Base-by-base conservation (phyloP, 2,329 filamentous ascomycete genomes). In the Colletotrichum cordylinicola region DNA sequence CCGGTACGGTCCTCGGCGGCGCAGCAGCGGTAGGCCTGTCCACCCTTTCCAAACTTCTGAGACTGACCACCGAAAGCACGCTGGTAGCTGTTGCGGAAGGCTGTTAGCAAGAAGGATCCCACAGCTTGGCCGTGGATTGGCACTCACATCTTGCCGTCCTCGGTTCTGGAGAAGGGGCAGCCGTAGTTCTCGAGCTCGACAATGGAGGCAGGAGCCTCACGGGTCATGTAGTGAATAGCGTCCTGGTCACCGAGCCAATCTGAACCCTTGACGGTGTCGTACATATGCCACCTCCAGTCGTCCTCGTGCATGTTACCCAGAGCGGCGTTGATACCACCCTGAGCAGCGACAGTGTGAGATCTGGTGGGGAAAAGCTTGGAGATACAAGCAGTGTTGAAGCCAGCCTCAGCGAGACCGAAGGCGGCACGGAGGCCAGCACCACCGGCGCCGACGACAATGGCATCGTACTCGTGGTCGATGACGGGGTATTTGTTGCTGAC, bases 201-300 rank as follows among this genome's bases (percentile, higher is more conserved):
- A 80, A 98, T 96, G 80, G 94, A 96, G 77, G 94, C 93, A 39
- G 96, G 96, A 77, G 96, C 96, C 88, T 98, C 96, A 83, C 96
- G 92, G 82, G 96, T 98, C 96, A 98, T 98, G 90, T 98, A 98
- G 88, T 98, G 96, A 84, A 98, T 98, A 79, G 96, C 96, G 85
- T 98, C 96, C 87, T 98, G 96, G 86, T 98, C 96, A 86, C 96
- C 96, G 67, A 98, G 92, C 96, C 96, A 98, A 90, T 98, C 96
- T 79, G 95, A 98, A 79, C 96, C 96, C 90, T 98, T 98, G 84
- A 98, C 96, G 58, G 96, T 98, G 86, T 98, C 96, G 90, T 98
- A 98, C 96, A 98, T 98, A 88, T 98, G 96, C 96, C 96, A 98
- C 90, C 96, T 93, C 96, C 96, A 98, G 88, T 98, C 96, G 83